These are phyloP conservation scores for Sporothrix sp. DNA, from an alignment of 2,329 filamentous ascomycete genomes.

Conservation along the genomic window DNA sequence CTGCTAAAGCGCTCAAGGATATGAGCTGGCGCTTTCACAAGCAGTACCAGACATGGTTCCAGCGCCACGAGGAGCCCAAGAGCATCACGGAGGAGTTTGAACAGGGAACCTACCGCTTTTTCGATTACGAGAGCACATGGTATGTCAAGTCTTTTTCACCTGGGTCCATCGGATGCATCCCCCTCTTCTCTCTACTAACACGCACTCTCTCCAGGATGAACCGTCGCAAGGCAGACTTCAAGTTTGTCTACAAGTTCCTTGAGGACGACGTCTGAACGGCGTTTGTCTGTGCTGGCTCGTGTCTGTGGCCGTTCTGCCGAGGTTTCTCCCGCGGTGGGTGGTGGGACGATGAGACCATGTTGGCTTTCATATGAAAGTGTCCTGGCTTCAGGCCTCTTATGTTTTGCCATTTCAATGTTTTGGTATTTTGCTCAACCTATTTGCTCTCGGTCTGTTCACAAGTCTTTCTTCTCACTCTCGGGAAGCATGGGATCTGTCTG, in stretches of 20 bases:
- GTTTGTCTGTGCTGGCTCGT: neutral
- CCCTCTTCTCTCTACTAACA: constrained; percentile 5
- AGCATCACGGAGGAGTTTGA: constrained; percentile 98
- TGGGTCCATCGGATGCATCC: neutral
- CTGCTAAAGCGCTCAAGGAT: constrained; percentile 92
- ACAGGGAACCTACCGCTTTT: constrained; percentile 97
- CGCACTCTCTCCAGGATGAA: constrained; percentile 67
- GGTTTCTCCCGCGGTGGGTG: no score
- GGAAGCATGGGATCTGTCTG: neutral
- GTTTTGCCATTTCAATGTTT: no score
- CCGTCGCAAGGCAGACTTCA: constrained; percentile 92
- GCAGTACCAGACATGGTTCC: constrained; percentile 99
- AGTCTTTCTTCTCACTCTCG: neutral
- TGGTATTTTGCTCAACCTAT: neutral
- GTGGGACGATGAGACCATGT: no score
- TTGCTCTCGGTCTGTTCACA: no score
- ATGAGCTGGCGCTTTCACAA: constrained; percentile 99
- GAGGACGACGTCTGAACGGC: constrained; percentile 69
- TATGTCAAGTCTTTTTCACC: constrained; percentile 38
- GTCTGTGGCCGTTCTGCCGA: no score
- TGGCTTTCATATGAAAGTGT: no score
- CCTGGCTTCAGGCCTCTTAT: no score
- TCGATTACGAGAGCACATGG: constrained; percentile 99
- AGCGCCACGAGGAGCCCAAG: constrained; percentile 96
- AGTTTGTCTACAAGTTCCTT: constrained; percentile 95